Conservation (phyloP, 108 stramenopile genomes). For the Fragilariopsis cylindrus region DNA sequence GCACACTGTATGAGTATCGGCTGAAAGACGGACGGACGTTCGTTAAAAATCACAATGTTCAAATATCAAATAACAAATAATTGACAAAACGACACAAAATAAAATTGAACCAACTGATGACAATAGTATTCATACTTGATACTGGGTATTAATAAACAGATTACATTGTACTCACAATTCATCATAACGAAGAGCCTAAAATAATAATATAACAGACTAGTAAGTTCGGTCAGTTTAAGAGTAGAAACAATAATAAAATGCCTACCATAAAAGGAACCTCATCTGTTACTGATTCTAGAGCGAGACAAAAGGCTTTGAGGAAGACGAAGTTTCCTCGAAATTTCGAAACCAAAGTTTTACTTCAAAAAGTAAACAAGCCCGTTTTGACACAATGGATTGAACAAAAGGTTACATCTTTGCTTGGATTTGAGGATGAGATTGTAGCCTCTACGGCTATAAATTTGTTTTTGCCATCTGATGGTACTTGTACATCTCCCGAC, state of each 20-base stretch:
- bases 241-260: conserved; percentile 39
- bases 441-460: conserved; percentile 76
- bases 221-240: too few relatives aligned
- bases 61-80: too few relatives aligned
- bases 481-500: conserved; percentile 43
- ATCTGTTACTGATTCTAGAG: conserved; percentile 67
- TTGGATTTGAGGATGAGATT: conserved; percentile 92
- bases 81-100: too few relatives aligned
- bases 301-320: conserved; percentile 67
- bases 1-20: too few relatives aligned
- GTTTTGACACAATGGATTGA: conserved; percentile 86
- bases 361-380: conserved; percentile 64
- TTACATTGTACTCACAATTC: too few relatives aligned
- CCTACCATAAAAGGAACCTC: conserved; percentile 86
- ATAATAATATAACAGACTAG: too few relatives aligned
- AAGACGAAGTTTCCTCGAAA: conserved; percentile 71
- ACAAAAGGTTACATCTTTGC: conserved; percentile 50
- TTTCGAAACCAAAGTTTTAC: conserved; percentile 54
- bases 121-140: too few relatives aligned
- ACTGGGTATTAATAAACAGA: too few relatives aligned
- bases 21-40: too few relatives aligned
- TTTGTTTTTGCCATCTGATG: conserved; percentile 70
- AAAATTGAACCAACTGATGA: too few relatives aligned
- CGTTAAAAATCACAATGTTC: too few relatives aligned
- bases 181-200: too few relatives aligned